Conservation (phyloP, 257 asterid genomes). For the Solanum sejunctum region DNA sequence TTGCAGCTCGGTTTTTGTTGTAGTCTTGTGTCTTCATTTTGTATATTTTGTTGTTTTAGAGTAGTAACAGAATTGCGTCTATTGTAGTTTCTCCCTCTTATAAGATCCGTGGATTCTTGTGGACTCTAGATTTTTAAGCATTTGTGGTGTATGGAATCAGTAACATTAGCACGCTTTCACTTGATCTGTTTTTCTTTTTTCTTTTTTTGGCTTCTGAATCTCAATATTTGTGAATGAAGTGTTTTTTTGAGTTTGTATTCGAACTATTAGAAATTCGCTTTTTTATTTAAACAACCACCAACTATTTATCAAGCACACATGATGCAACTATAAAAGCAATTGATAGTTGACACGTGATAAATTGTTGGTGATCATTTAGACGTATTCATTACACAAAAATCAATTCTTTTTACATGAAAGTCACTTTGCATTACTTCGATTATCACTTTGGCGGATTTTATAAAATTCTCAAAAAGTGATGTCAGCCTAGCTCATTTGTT, state of each 20-base stretch:
- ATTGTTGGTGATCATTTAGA: not conserved
- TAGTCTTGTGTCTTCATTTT: constrained; percentile 1
- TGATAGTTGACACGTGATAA: not conserved
- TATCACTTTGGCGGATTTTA: not conserved
- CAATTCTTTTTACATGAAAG: not conserved
- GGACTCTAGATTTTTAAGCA: not conserved
- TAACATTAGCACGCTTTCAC: not conserved
- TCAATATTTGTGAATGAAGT: not conserved
- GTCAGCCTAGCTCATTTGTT: too few relatives aligned
- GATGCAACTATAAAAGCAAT: not conserved
- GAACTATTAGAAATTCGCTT: not conserved
- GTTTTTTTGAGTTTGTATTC: not conserved
- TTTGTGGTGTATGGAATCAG: not conserved
- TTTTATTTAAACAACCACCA: not conserved
- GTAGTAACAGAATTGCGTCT: not conserved
- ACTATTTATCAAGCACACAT: not conserved
- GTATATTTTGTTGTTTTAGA: not conserved
- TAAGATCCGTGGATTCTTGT: not conserved
- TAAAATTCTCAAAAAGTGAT: not conserved
- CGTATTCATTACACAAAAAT: not conserved
- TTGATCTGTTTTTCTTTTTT: not conserved
- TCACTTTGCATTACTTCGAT: not conserved
- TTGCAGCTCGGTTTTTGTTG: constrained; percentile 1
- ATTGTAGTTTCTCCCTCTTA: not conserved
- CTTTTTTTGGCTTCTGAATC: not conserved